A percentile compares a stretch with the other conserved stretches of the same genome.
Evolutionary conservation across 441 rosid species (phyloP).

Genomic region (Mallotus repandus): DNA sequence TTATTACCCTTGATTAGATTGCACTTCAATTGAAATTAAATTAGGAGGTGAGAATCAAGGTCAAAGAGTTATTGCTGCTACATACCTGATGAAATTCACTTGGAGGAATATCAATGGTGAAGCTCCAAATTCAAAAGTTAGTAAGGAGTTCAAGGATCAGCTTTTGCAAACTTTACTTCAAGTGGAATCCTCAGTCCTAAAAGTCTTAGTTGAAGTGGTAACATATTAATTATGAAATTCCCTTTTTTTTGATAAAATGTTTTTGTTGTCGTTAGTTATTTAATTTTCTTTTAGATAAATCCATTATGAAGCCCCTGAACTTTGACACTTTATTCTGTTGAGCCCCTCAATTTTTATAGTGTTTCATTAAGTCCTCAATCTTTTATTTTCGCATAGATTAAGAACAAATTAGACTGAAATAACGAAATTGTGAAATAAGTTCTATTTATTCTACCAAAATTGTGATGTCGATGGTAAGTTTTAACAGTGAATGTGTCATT

Average conservation of each 20-base stretch:
- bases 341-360: too few species aligned
- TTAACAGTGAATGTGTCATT: too few species aligned
- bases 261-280: conserved; percentile 2
- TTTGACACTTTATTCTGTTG: too few species aligned
- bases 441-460: too few species aligned
- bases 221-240: neutral
- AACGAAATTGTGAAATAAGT: too few species aligned
- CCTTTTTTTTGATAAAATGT: too few species aligned
- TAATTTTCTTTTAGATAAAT: too few species aligned
- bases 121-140: conserved; percentile 38
- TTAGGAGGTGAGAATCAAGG: conserved; percentile 64
- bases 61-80: conserved; percentile 70
- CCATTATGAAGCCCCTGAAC: too few species aligned
- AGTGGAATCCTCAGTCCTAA: conserved; percentile 58
- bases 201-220: conserved; percentile 81
- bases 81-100: conserved; percentile 70
- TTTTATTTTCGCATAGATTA: too few species aligned
- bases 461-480: too few species aligned
- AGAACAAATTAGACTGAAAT: too few species aligned
- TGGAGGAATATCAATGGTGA: conserved; percentile 43
- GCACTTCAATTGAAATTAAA: neutral
- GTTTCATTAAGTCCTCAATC: too few species aligned
- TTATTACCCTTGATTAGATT: neutral
- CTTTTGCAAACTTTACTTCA: conserved; percentile 61
- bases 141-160: conserved; percentile 74